Evolutionary conservation across 345 rosid genomes (phyloP).

Genomic region (Nasturtium officinale): DNA sequence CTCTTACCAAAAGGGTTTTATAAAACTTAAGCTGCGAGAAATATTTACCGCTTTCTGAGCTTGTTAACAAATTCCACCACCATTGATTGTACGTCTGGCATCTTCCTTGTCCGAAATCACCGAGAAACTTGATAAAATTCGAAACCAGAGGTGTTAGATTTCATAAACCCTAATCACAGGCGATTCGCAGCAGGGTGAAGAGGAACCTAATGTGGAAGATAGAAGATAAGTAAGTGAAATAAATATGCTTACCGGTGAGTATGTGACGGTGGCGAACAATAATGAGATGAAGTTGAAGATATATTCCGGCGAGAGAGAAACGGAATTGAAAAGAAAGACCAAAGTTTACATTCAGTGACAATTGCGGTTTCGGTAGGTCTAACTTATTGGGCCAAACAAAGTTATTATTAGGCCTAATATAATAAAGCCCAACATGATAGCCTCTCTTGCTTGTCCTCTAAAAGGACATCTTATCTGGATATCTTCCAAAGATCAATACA

Average conservation of each 20-base stretch:
- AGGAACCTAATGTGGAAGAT: background rate
- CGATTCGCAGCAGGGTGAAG: constrained; percentile 2
- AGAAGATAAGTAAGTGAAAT: background rate
- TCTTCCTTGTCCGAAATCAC: constrained; percentile 45
- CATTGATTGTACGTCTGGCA: constrained; percentile 85
- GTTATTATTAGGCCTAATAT: background rate
- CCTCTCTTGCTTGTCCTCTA: background rate
- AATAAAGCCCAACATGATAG: no score
- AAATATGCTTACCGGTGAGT: constrained; percentile 30
- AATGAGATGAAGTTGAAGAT: constrained; percentile 21
- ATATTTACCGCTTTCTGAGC: constrained; percentile 74
- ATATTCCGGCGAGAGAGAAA: constrained; percentile 42
- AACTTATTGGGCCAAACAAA: background rate
- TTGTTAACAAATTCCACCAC: constrained; percentile 79
- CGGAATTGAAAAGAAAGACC: constrained; percentile 23
- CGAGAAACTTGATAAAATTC: constrained; percentile 29
- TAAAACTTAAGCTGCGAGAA: background rate
- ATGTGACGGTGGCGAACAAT: constrained; percentile 33
- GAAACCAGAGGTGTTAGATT: constrained; percentile 24
- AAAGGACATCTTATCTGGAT: no score
- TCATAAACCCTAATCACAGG: constrained; percentile 32
- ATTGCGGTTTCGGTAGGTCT: constrained; percentile 27
- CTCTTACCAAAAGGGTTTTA: constrained; percentile 6
- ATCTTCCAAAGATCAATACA: no score
- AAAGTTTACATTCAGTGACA: constrained; percentile 12